These are phyloP conservation scores for Mrakia hoshinonis DNA, from an alignment of 768 basidiomycete genomes.

Conservation along the genomic window DNA sequence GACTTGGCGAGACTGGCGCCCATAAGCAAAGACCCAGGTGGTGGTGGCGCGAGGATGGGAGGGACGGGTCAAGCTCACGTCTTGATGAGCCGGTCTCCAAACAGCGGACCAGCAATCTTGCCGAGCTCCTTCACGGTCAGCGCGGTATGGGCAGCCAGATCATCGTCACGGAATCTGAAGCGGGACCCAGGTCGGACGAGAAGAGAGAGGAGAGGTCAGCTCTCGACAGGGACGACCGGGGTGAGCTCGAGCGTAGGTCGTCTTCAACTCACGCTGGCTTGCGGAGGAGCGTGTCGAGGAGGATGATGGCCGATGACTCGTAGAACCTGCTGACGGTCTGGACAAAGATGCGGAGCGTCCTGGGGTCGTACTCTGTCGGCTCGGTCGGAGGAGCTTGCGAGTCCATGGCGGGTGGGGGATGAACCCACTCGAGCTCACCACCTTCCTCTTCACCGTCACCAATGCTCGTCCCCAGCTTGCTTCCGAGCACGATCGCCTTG, in stretches of 20 bases:
- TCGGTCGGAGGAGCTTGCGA: too few species aligned
- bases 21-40: too few species aligned
- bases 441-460: not conserved
- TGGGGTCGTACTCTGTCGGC: constrained; percentile 9
- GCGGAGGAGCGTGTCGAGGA: constrained; percentile 86
- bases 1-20: too few species aligned
- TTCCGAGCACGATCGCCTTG: not conserved
- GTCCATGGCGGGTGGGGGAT: too few species aligned
- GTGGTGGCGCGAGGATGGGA: not conserved
- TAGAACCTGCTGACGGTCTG: constrained; percentile 94
- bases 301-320: constrained; percentile 80
- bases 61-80: constrained; percentile 31
- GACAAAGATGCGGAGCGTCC: constrained; percentile 68
- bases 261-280: constrained; percentile 69
- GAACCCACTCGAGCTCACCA: constrained; percentile 1
- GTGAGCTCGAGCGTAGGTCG: not conserved
- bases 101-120: constrained; percentile 38
- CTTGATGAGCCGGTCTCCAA: constrained; percentile 36
- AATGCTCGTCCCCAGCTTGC: not conserved
- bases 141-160: constrained; percentile 31
- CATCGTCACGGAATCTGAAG: constrained; percentile 33
- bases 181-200: not conserved
- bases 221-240: constrained; percentile 41
- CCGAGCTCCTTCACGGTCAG: constrained; percentile 35
- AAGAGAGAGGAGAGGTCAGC: constrained; percentile 46